These are phyloP conservation scores for Beauveria scarabaeidicola DNA, from an alignment of 2,329 filamentous ascomycete species.

Conservation along the genomic window DNA sequence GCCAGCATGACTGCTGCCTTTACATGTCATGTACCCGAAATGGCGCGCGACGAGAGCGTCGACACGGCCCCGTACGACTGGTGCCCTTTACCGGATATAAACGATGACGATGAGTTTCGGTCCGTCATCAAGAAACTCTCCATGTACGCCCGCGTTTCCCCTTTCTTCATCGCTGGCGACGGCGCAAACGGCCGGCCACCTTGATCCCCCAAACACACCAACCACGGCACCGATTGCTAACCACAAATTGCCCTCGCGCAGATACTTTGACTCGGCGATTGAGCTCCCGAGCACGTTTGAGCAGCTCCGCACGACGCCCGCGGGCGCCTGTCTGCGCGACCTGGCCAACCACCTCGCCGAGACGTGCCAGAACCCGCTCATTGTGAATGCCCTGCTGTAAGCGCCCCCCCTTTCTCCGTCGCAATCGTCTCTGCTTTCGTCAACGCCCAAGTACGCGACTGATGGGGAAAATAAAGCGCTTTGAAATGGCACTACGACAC, in stretches of 20 bases:
- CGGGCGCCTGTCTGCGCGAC: conserved; percentile 46
- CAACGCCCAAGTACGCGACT: not conserved
- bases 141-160: conserved; percentile 32
- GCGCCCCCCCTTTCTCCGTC: conserved; percentile 23
- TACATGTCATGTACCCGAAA: not conserved
- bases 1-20: not conserved
- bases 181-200: too few relatives aligned
- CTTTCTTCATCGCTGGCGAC: too few relatives aligned
- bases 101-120: conserved; percentile 51
- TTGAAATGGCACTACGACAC: conserved; percentile 67
- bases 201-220: too few relatives aligned
- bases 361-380: conserved; percentile 57
- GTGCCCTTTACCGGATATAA: conserved; percentile 46
- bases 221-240: not conserved
- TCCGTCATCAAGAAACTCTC: conserved; percentile 60
- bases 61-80: conserved; percentile 17
- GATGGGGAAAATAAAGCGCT: conserved; percentile 37
- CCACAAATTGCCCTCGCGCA: conserved; percentile 19
- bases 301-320: conserved; percentile 59
- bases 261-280: conserved; percentile 55
- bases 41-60: conserved; percentile 8
- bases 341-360: conserved; percentile 57
- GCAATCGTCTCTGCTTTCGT: not conserved
- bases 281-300: conserved; percentile 62
- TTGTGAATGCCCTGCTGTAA: conserved; percentile 66